These are phyloP conservation scores for Cyclotella atomus DNA, from an alignment of 108 stramenopile species.

Conservation along the genomic window DNA sequence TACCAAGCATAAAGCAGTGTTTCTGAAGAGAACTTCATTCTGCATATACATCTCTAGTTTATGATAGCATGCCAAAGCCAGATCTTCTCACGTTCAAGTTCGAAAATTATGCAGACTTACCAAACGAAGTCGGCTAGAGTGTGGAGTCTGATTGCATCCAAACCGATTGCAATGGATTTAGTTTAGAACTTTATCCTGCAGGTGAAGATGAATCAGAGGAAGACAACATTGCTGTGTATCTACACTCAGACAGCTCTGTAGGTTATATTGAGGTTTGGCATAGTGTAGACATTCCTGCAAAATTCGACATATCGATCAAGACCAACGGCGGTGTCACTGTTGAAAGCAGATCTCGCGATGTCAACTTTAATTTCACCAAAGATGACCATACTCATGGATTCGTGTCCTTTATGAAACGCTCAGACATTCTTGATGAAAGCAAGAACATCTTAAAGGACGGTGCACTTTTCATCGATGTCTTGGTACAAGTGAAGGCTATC, in stretches of 20 bases:
- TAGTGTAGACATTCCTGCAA: not conserved
- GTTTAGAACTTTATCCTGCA: not conserved
- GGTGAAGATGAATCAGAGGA: not conserved
- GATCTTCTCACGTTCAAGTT: too few species aligned
- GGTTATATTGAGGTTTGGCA: too few species aligned
- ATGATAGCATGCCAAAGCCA: too few species aligned
- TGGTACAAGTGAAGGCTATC: not conserved
- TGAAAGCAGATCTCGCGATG: not conserved
- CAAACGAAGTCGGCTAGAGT: too few species aligned
- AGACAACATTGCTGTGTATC: not conserved
- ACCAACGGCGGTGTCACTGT: not conserved
- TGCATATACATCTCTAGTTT: too few species aligned
- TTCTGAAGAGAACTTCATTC: too few species aligned
- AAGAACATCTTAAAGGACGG: slow-evolving; percentile 2
- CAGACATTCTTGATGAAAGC: slow-evolving; percentile 2
- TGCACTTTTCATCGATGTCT: slow-evolving; percentile 9
- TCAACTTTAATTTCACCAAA: not conserved
- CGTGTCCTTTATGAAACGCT: not conserved
- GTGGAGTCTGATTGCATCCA: too few species aligned
- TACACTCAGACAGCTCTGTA: not conserved
- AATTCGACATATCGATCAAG: not conserved
- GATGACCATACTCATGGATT: not conserved
- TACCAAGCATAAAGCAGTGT: too few species aligned
- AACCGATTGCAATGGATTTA: slow-evolving; percentile 5
- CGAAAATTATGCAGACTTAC: too few species aligned